A percentile compares a stretch with the other conserved stretches of the same genome.
Conservation (phyloP, 2,329 filamentous ascomycete species). For the Malbranchea cinnamomea region DNA sequence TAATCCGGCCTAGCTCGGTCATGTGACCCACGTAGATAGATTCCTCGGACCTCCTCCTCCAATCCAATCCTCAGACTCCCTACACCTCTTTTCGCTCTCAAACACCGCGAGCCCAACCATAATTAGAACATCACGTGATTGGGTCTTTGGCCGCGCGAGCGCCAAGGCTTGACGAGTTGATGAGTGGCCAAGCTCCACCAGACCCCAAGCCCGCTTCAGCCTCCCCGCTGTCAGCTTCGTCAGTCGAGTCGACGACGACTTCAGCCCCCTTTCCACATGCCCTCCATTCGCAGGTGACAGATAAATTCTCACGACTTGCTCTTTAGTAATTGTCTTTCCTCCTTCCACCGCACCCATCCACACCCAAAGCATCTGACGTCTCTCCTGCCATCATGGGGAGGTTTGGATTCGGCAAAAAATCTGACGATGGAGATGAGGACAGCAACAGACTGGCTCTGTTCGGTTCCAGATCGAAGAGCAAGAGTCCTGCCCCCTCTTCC, state of each 20-base stretch:
- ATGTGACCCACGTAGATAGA: too few relatives aligned
- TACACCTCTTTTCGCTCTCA: too few relatives aligned
- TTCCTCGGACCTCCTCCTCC: too few relatives aligned
- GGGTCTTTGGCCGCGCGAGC: too few relatives aligned
- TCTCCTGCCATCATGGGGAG: constrained; percentile 11
- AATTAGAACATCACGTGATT: too few relatives aligned
- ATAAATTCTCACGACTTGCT: too few relatives aligned
- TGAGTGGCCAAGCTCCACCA: not conserved
- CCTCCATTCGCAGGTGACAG: too few relatives aligned
- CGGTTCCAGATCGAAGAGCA: constrained; percentile 40
- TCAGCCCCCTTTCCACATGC: not conserved
- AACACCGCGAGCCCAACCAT: too few relatives aligned
- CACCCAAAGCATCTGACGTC: constrained; percentile 1
- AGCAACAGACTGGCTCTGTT: constrained; percentile 43
- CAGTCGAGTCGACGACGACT: constrained; percentile 1
- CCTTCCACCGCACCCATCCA: constrained; percentile 2
- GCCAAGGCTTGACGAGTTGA: too few relatives aligned
- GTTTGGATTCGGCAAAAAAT: constrained; percentile 37
- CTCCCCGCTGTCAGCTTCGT: not conserved
- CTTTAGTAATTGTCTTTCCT: too few relatives aligned
- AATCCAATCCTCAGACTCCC: too few relatives aligned
- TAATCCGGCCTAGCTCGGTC: too few relatives aligned
- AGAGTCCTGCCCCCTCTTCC: constrained; percentile 31
- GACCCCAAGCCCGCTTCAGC: constrained; percentile 1
- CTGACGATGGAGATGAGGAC: constrained; percentile 37